Evolutionary conservation across 352 stramenopile genomes (phyloP), one percentile per base, ranked within the genome.

Genomic region (Phytophthora podocarpi): DNA sequence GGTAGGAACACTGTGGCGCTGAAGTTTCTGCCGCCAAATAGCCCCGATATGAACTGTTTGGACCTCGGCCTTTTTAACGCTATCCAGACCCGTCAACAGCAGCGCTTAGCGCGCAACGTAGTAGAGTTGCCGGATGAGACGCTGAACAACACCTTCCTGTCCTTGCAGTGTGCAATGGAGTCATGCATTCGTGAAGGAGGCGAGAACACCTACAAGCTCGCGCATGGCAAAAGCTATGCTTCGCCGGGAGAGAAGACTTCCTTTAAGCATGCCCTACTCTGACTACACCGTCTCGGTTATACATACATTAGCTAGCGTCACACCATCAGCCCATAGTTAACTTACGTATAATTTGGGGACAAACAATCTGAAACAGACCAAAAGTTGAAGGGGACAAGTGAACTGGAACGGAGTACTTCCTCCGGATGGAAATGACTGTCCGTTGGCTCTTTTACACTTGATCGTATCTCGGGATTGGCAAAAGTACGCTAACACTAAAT

Each of bases 141-240:
- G 0, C 3, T 52, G 12, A 39, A 39, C n/a, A n/a, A n/a, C n/a
- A n/a, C n/a, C n/a, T n/a, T n/a, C n/a, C n/a, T n/a, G n/a, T n/a
- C n/a, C n/a, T n/a, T n/a, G n/a, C n/a, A n/a, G n/a, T n/a, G n/a
- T n/a, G n/a, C n/a, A n/a, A n/a, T n/a, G n/a, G n/a, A n/a, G n/a
- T n/a, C n/a, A n/a, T n/a, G n/a, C n/a, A n/a, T n/a, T n/a, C n/a
- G n/a, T n/a, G n/a, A n/a, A n/a, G n/a, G n/a, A n/a, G n/a, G n/a
- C n/a, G n/a, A n/a, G n/a, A n/a, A n/a, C n/a, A n/a, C n/a, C n/a
- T 53, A 41, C 41, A 46, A 41, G 32, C 4, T 48, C 2, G 2
- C 11, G 2, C 53, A 54, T 53, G 41, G 13, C 40, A 20, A 53
- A 61, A 28, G 51, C 39, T n/a, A 52, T 41, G 15, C 53, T 61